phyloP scores from a whole-genome alignment of 441 rosid species.

The Metrosideros polymorpha region DNA sequence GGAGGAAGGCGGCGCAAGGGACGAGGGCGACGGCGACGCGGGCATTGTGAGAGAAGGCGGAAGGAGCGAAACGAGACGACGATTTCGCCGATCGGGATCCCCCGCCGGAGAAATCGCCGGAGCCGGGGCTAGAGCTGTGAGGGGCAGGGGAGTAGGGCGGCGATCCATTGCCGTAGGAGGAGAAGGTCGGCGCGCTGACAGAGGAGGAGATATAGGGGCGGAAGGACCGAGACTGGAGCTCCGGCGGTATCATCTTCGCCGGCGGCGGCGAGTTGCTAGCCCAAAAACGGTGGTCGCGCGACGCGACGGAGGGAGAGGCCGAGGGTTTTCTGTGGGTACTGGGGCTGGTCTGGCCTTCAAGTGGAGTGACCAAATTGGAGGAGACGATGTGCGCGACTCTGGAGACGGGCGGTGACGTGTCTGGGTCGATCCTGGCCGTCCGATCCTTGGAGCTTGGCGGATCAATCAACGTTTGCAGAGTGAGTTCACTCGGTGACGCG shows the following conservation, averaged over 20 bases:
- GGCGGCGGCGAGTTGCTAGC: neutral
- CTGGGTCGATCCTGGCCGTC: neutral
- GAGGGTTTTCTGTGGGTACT: neutral
- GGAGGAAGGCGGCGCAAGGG: constrained; percentile 83
- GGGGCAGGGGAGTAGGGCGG: constrained; percentile 34
- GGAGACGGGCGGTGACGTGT: neutral
- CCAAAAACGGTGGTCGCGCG: neutral
- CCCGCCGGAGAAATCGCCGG: constrained; percentile 10
- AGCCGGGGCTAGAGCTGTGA: constrained; percentile 9
- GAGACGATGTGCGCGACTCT: neutral
- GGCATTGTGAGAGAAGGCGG: constrained; percentile 67
- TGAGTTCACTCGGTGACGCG: neutral
- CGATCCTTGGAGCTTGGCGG: neutral
- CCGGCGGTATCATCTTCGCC: constrained; percentile 86
- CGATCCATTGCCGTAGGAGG: constrained; percentile 29
- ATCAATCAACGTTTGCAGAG: neutral
- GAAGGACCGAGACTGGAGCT: constrained; percentile 75
- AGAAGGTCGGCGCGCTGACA: constrained; percentile 38
- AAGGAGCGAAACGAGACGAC: constrained; percentile 58
- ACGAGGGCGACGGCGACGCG: constrained; percentile 69
- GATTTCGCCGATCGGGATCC: constrained; percentile 45
- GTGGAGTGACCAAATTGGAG: neutral
- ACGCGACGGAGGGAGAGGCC: neutral
- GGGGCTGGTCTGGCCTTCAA: neutral
- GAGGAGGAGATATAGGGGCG: constrained; percentile 74